Percentiles rank a stretch among this genome's conserved stretches.
Conservation (phyloP, 805 yeast species). For the Vanderwaltozyma yarrowii region DNA sequence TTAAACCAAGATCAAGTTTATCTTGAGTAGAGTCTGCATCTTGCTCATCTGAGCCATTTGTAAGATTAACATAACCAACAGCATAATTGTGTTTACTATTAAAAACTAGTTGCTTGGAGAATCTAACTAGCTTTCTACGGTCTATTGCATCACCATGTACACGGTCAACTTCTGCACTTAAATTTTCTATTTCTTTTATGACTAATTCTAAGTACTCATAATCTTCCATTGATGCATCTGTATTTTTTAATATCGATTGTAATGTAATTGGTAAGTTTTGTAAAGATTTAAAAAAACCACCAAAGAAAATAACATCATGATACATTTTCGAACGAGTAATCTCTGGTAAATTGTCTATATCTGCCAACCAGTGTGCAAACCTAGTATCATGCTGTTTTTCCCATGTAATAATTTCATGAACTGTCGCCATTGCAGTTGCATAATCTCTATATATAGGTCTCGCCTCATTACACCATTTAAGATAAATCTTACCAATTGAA, state of each 20-base stretch:
- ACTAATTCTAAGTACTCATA: constrained; percentile 42
- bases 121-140: constrained; percentile 40
- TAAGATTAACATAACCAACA: constrained; percentile 20
- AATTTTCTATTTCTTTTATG: constrained; percentile 40
- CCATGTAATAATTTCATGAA: constrained; percentile 43
- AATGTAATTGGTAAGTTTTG: constrained; percentile 55
- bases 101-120: constrained; percentile 32
- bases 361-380: constrained; percentile 49
- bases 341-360: constrained; percentile 39
- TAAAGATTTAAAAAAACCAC: constrained; percentile 45
- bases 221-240: constrained; percentile 42
- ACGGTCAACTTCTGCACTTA: constrained; percentile 52
- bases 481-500: constrained; percentile 52
- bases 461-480: constrained; percentile 55
- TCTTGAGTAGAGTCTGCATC: constrained; percentile 8
- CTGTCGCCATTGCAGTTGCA: constrained; percentile 51
- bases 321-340: constrained; percentile 35
- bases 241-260: constrained; percentile 43
- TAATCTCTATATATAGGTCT: constrained; percentile 44
- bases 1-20: constrained; percentile 36
- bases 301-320: constrained; percentile 45
- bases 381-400: constrained; percentile 34
- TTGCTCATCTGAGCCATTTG: neutral
- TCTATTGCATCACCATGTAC: constrained; percentile 54
- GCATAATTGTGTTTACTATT: constrained; percentile 16